Percentiles rank a stretch among this genome's conserved stretches.
Conservation (phyloP, 768 basidiomycete genomes). For the Pisolithus marmoratus region DNA sequence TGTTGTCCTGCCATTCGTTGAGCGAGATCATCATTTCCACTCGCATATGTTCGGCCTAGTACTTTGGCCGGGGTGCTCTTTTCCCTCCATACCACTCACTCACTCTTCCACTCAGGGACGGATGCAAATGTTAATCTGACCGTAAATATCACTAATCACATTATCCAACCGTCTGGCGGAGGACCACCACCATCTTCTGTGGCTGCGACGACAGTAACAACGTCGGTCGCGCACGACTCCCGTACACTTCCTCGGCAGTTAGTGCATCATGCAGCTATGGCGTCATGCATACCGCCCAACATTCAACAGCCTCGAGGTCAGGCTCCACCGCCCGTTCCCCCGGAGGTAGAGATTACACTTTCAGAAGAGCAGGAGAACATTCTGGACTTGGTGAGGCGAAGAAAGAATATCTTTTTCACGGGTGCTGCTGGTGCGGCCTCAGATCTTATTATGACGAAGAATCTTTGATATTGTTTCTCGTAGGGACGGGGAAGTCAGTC, state of each 20-base stretch:
- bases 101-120: background rate
- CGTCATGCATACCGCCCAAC: background rate
- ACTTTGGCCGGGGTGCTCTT: background rate
- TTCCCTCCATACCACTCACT: background rate
- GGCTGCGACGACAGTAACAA: background rate
- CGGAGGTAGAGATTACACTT: conserved; percentile 16
- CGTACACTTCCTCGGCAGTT: background rate
- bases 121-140: background rate
- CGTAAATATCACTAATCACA: background rate
- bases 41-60: background rate
- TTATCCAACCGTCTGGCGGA: background rate
- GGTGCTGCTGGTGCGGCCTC: conserved; percentile 55
- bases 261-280: background rate
- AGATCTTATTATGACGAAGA: background rate
- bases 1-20: background rate
- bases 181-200: background rate
- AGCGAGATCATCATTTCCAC: background rate
- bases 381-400: conserved; percentile 42
- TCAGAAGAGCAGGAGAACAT: conserved; percentile 38
- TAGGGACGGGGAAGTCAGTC: conserved; percentile 70
- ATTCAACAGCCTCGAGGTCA: background rate
- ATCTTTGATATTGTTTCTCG: background rate
- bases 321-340: background rate
- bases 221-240: background rate
- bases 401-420: conserved; percentile 67